phyloP scores from a whole-genome alignment of 495 filamentous ascomycete genomes.

The Chaetomium tenue region DNA sequence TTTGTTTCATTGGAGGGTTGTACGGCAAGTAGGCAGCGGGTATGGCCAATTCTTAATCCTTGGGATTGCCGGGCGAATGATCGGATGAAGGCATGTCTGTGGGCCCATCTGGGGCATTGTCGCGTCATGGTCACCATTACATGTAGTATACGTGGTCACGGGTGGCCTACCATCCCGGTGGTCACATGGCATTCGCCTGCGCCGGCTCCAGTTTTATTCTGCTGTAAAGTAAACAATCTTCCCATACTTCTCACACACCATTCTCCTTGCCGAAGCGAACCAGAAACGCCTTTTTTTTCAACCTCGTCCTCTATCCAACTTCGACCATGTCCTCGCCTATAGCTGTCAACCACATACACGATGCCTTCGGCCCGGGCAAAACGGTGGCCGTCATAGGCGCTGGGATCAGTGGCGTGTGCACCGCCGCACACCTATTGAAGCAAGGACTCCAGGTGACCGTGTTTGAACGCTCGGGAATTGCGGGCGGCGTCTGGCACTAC shows the following conservation, averaged over 20 bases:
- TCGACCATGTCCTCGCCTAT: not conserved
- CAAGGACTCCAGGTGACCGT: conserved; percentile 61
- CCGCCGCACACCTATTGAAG: conserved; percentile 60
- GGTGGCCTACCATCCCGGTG: too few species aligned
- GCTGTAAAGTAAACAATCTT: not conserved
- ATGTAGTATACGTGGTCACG: too few species aligned
- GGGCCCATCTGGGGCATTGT: too few species aligned
- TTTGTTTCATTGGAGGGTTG: not conserved
- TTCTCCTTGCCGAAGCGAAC: not conserved
- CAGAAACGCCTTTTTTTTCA: not conserved
- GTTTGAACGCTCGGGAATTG: conserved; percentile 58
- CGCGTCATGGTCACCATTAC: too few species aligned
- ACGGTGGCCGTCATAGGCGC: conserved; percentile 66
- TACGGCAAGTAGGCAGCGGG: too few species aligned
- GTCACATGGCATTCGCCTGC: too few species aligned
- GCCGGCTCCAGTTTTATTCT: too few species aligned
- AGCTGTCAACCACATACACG: not conserved
- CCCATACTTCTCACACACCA: not conserved
- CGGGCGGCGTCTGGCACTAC: conserved; percentile 67
- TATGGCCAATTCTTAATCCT: too few species aligned
- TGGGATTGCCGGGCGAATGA: too few species aligned
- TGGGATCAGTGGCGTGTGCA: conserved; percentile 64
- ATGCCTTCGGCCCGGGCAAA: conserved; percentile 22
- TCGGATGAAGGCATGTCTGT: too few species aligned
- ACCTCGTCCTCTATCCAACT: not conserved